Conservation (phyloP, 1,284 basidiomycete genomes). For the Moesziomyces parantarcticus region DNA sequence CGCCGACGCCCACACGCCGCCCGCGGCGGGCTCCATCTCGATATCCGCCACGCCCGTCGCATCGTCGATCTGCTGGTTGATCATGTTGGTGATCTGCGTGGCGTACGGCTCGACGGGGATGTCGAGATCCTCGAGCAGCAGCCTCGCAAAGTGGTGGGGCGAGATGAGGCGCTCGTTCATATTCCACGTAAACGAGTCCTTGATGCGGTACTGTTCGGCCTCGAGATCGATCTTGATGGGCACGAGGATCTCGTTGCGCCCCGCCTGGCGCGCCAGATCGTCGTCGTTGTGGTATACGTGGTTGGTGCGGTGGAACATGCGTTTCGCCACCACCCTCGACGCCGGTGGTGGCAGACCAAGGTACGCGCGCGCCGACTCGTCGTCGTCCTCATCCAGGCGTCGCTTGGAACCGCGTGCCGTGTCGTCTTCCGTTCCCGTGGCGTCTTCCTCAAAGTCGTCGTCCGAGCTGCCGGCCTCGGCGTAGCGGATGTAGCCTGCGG, state of each 20-base stretch:
- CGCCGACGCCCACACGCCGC: conserved; percentile 38
- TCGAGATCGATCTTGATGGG: conserved; percentile 96
- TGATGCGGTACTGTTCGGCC: conserved; percentile 87
- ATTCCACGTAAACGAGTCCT: conserved; percentile 98
- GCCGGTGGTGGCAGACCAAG: conserved; percentile 85
- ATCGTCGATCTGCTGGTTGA: conserved; percentile 89
- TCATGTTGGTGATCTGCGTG: conserved; percentile 83
- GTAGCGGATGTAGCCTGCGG: conserved; percentile 50
- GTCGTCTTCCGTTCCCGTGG: conserved; percentile 43
- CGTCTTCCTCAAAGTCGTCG: conserved; percentile 53
- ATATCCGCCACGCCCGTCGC: conserved; percentile 73
- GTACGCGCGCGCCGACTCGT: conserved; percentile 73
- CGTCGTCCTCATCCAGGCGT: conserved; percentile 42
- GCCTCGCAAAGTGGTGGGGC: conserved; percentile 83
- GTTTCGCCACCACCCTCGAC: conserved; percentile 77
- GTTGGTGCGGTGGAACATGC: conserved; percentile 70
- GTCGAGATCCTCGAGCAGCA: conserved; percentile 88
- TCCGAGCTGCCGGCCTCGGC: conserved; percentile 55
- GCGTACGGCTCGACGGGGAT: conserved; percentile 77
- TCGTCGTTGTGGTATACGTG: conserved; percentile 76
- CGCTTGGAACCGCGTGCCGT: conserved; percentile 45
- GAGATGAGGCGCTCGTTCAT: conserved; percentile 79
- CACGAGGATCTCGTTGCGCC: conserved; percentile 76
- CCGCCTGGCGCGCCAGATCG: conserved; percentile 56
- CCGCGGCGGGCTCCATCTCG: conserved; percentile 47